phyloP scores from a whole-genome alignment of 768 basidiomycete genomes.

The Dentipellis fragilis region DNA sequence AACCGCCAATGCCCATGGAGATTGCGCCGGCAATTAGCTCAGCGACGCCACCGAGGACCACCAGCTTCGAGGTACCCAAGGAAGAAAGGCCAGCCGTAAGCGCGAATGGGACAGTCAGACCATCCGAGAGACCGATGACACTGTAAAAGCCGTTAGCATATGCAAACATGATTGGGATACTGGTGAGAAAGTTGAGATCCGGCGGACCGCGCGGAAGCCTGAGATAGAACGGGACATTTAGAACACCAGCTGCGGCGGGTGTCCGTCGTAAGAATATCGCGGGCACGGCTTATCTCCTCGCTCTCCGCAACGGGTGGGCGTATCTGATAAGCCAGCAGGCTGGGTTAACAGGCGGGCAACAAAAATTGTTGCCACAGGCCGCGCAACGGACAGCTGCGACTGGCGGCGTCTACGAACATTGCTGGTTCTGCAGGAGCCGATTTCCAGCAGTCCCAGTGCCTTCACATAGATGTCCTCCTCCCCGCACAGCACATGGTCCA shows the following conservation, averaged over 20 bases:
- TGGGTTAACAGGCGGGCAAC: background rate
- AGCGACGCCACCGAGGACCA: slow-evolving; percentile 88
- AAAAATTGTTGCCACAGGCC: background rate
- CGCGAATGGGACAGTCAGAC: slow-evolving; percentile 87
- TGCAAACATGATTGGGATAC: background rate
- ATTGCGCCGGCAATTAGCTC: slow-evolving; percentile 96
- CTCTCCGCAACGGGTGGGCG: background rate
- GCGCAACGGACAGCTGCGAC: background rate
- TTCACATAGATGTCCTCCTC: background rate
- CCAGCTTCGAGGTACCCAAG: slow-evolving; percentile 82
- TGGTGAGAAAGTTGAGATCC: background rate
- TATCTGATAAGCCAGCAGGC: background rate
- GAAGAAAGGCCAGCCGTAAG: slow-evolving; percentile 84
- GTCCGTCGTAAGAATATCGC: background rate
- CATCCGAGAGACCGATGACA: slow-evolving; percentile 85
- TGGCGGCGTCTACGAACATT: background rate
- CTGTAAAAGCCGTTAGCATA: slow-evolving; percentile 25
- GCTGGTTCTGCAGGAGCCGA: background rate
- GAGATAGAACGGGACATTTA: background rate
- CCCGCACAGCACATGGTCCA: background rate
- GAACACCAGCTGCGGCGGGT: background rate
- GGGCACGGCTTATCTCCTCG: background rate
- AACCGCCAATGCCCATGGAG: slow-evolving; percentile 97
- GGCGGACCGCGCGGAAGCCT: background rate
- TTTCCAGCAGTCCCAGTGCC: background rate